These are phyloP conservation scores for Heracleum sosnowskyi DNA, from an alignment of 129 eudicot genomes.

Conservation along the genomic window DNA sequence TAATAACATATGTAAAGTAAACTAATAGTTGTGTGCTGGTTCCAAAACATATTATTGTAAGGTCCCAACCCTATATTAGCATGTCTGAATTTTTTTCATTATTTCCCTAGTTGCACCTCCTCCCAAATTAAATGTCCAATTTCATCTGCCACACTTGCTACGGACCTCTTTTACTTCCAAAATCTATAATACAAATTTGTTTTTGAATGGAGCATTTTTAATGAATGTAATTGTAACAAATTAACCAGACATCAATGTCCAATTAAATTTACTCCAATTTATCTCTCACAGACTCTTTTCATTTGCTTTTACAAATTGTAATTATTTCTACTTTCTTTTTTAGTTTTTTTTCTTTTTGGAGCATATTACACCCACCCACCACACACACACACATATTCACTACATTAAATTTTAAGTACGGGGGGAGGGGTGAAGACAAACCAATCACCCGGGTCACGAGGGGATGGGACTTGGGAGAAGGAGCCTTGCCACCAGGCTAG, in stretches of 20 bases:
- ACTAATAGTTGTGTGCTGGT: too few species aligned
- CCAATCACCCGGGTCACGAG: not conserved
- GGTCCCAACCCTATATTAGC: too few species aligned
- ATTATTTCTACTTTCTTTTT: too few species aligned
- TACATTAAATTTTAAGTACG: not conserved
- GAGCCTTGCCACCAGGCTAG: not conserved
- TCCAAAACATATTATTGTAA: too few species aligned
- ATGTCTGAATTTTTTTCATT: too few species aligned
- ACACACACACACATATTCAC: too few species aligned
- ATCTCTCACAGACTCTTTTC: not conserved
- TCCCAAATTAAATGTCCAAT: not conserved
- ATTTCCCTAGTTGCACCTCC: too few species aligned
- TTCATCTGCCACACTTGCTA: not conserved
- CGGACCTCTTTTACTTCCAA: not conserved
- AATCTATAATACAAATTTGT: not conserved
- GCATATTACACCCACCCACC: too few species aligned
- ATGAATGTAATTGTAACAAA: not conserved
- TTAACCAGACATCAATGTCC: not conserved
- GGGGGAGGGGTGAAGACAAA: not conserved
- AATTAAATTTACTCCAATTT: not conserved
- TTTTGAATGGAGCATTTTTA: not conserved
- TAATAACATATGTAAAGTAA: too few species aligned
- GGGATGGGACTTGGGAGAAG: not conserved
- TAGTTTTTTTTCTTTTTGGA: too few species aligned
- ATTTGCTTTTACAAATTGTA: not conserved